A percentile compares a stretch with the other conserved stretches of the same genome.
phyloP scores from a whole-genome alignment of 768 basidiomycete genomes.

The Grammothele lineata region DNA sequence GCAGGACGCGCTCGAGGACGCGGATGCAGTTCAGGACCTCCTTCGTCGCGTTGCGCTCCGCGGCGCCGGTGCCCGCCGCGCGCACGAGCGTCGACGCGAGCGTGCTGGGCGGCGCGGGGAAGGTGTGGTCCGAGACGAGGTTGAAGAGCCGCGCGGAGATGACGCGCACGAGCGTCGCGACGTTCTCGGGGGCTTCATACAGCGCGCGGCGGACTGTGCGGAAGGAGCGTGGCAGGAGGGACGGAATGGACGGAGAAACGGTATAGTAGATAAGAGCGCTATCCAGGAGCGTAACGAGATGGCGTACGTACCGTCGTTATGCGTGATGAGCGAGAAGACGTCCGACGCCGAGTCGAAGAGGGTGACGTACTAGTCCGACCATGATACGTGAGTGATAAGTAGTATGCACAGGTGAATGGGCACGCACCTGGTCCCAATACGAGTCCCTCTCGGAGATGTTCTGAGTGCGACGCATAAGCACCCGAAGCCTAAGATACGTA shows the following conservation, averaged over 20 bases:
- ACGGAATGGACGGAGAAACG: background rate
- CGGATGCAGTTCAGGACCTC: constrained; percentile 92
- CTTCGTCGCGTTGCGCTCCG: constrained; percentile 62
- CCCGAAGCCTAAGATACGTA: too few relatives aligned
- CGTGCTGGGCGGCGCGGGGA: constrained; percentile 54
- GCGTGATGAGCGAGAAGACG: constrained; percentile 84
- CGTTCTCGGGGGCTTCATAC: constrained; percentile 78
- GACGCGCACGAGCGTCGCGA: constrained; percentile 75
- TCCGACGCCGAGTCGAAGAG: constrained; percentile 90
- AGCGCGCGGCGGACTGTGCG: constrained; percentile 75
- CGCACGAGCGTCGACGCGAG: constrained; percentile 65
- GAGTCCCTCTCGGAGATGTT: constrained; percentile 69
- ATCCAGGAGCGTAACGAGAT: background rate
- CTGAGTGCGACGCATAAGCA: too few relatives aligned
- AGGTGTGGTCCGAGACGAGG: constrained; percentile 75
- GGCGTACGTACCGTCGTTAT: constrained; percentile 73
- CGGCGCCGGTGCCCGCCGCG: constrained; percentile 45
- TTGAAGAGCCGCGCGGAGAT: constrained; percentile 67
- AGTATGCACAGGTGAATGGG: too few relatives aligned
- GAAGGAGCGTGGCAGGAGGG: background rate
- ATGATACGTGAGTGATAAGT: too few relatives aligned
- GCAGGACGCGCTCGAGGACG: constrained; percentile 82
- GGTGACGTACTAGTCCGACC: constrained; percentile 62
- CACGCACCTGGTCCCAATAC: constrained; percentile 87
- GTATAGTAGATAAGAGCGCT: background rate